These are phyloP conservation scores for Coemansia umbellata DNA, from an alignment of 192 early-diverging fungal genomes.

Conservation along the genomic window DNA sequence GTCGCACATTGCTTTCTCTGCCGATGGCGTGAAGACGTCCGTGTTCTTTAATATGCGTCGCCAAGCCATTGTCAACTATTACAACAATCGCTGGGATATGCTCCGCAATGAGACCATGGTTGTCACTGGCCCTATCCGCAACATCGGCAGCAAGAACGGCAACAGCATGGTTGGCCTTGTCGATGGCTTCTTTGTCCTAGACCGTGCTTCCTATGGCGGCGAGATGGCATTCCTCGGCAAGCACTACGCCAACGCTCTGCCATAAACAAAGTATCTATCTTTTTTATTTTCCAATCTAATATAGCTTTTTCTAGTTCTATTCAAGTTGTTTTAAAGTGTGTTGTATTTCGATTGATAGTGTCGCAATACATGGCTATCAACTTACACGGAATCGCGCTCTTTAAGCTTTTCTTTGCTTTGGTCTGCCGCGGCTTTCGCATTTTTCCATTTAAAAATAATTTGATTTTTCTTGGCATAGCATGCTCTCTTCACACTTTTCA, in stretches of 20 bases:
- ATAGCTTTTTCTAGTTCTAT: too few relatives aligned
- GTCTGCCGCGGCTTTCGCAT: too few relatives aligned
- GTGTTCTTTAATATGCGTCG: slow-evolving; percentile 41
- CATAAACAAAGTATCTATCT: slow-evolving; percentile 6
- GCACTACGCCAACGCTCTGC: slow-evolving; percentile 33
- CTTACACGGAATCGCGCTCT: too few relatives aligned
- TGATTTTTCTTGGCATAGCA: too few relatives aligned
- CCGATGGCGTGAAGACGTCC: slow-evolving; percentile 20
- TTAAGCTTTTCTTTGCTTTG: too few relatives aligned
- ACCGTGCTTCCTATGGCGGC: slow-evolving; percentile 27
- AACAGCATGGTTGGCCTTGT: slow-evolving; percentile 35
- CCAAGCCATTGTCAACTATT: slow-evolving; percentile 30
- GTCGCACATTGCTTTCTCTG: slow-evolving; percentile 44
- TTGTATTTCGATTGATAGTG: too few relatives aligned
- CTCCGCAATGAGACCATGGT: slow-evolving; percentile 38
- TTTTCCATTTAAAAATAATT: too few relatives aligned
- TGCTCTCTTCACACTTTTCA: too few relatives aligned
- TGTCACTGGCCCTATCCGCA: slow-evolving; percentile 24
- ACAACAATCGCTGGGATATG: slow-evolving; percentile 35
- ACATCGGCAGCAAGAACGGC: slow-evolving; percentile 32
- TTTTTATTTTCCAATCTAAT: background rate
- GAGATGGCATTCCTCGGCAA: slow-evolving; percentile 45
- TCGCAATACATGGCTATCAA: too few relatives aligned
- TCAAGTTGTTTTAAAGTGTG: too few relatives aligned
- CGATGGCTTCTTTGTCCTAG: slow-evolving; percentile 34